Evolutionary conservation across 2,329 filamentous ascomycete species (phyloP), one percentile per base, ranked within the genome.

Genomic region (Colletotrichum navitas): DNA sequence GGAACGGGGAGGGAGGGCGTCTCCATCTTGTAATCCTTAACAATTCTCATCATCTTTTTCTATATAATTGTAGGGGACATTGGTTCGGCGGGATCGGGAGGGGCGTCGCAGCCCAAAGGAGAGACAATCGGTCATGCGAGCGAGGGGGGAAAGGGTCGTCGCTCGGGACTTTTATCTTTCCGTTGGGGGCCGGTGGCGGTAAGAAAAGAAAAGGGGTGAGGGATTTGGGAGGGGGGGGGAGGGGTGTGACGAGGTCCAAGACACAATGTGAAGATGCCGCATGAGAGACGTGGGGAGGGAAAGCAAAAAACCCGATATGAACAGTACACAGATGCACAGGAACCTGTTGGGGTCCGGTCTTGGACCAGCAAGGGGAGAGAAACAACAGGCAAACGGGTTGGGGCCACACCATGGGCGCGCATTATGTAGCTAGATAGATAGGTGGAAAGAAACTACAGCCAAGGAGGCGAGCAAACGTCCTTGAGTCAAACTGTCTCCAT

Each of bases 271-370:
- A 11, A 43, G 45, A 62, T 24, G n/a, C 29, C 6, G 59, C 43
- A 51, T 41, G 61, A 63, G 49, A 54, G 26, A 63, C 24, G 43
- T 18, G 49, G 45, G 24, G 8, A 26, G 55, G n/a, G 24, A 26
- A 36, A 26, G 39, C 32, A 55, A 45, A 54, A 54, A 47, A 5
- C 45, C 45, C 16, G 21, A 34, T 51, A 54, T 18, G 61, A 34
- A 63, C 61, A 63, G 36, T 26, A 63, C 49, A 63, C 61, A 45
- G 26, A 36, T 29, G 34, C n/a, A 56, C 12, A n/a, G 34, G 36
- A 58, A 58, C 60, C 60, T 24, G 60, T 52, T 52, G 60, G 45
- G 60, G 45, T 51, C 45, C 34, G 45, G 47, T 29, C 32, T 62
- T 41, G 45, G 60, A 63, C n/a, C 26, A 41, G 45, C 32, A 18